Evolutionary conservation across 768 basidiomycete species (phyloP), one percentile per base, ranked within the genome.

Genomic region (Lactarius sp.): DNA sequence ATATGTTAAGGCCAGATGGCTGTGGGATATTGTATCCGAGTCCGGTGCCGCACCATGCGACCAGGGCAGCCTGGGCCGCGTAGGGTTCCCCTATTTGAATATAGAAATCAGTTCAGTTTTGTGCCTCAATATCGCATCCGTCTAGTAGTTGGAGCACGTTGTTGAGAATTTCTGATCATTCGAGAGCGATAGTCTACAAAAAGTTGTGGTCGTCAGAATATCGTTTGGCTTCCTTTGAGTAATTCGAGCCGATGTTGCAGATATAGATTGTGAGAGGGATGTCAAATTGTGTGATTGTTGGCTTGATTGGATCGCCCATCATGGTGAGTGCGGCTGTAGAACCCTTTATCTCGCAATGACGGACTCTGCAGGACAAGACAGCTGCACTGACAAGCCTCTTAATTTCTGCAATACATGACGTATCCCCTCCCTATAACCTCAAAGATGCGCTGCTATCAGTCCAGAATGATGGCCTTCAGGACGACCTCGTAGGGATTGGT

Each of bases 321-420:
- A 61, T 54, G 42, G 64, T 60, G 42, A 60, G 46, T 55, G 13
- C 16, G 18, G 31, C 10, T 6, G 13, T 49, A 47, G 33, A 14
- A 16, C 7, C 13, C 0, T 6, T 41, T n/a, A 13, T 46, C 44
- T 27, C 16, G 0, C 22, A 13, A 56, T 46, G 34, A 53, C n/a
- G 46, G 34, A 42, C 31, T 4, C 27, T 36, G 20, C 46, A 73
- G 70, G 70, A 71, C 49, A 41, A 58, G 18, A 57, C 60, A 41
- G 42, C 64, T n/a, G 59, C 61, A 16, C 52, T 69, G 20, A 70
- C 69, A 14, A 63, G 51, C 13, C 57, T 70, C 41, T 60, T 71
- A 34, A 60, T 54, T 10, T 55, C 66, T 18, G 67, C 68, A 9
- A 57, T 66, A 34, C 64, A 59, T 49, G 70, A 70, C 33, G 44